These are phyloP conservation scores for Datisca glomerata DNA, from an alignment of 306 rosid species.

Conservation along the genomic window DNA sequence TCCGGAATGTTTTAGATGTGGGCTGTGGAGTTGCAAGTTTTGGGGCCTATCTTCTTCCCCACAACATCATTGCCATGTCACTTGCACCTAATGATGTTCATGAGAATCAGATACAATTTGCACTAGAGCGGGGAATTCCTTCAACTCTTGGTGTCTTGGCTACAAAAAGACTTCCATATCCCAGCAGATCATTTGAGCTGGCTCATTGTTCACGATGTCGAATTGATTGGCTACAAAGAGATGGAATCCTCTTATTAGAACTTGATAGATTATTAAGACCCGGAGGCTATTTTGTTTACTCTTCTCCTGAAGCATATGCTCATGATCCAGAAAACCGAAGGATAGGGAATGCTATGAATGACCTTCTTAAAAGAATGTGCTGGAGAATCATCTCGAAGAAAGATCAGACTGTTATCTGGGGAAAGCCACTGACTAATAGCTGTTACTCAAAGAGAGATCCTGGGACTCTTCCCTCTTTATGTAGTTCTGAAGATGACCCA, in stretches of 20 bases:
- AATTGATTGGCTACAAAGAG: conserved; percentile 60
- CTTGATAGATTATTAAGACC: conserved; percentile 53
- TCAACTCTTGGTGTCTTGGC: conserved; percentile 57
- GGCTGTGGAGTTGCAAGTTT: conserved; percentile 72
- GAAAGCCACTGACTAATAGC: conserved; percentile 37
- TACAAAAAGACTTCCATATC: conserved; percentile 55
- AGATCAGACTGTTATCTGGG: conserved; percentile 53
- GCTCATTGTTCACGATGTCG: conserved; percentile 58
- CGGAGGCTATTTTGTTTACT: conserved; percentile 50
- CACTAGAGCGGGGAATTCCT: conserved; percentile 57
- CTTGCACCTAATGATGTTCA: conserved; percentile 56
- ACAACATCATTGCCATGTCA: conserved; percentile 35
- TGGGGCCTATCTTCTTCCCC: conserved; percentile 55
- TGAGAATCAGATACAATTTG: conserved; percentile 59
- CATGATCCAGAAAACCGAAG: conserved; percentile 35
- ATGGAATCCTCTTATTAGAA: conserved; percentile 42
- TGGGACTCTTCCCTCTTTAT: conserved; percentile 28
- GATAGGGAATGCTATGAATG: conserved; percentile 41
- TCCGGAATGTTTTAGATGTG: conserved; percentile 44
- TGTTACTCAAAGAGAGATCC: conserved; percentile 45
- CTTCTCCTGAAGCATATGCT: conserved; percentile 58
- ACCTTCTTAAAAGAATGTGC: conserved; percentile 40
- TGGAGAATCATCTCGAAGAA: conserved; percentile 42
- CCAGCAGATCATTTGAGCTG: conserved; percentile 52
- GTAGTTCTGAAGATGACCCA: conserved; percentile 26